Evolutionary conservation across 495 filamentous ascomycete species (phyloP), one percentile per base, ranked within the genome.

Genomic region (Amphirosellinia nigrospora): DNA sequence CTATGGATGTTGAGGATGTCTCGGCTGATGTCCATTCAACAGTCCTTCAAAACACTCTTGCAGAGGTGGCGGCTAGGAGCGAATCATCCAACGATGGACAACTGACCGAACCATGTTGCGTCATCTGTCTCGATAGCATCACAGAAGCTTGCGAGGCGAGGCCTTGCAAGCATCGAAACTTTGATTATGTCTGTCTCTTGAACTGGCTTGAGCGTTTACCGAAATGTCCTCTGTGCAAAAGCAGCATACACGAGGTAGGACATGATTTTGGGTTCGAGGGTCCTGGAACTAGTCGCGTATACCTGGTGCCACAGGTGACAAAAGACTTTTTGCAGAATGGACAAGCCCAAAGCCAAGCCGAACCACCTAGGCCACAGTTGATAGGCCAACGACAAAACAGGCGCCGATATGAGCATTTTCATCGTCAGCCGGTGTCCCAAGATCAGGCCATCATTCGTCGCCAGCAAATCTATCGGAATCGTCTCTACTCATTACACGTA

Each of bases 151-250:
- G 90, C 66, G 80, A 89, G 21, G 88, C 92, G 5, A 81, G 86
- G 45, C 93, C 93, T 21, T 97, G 94, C 85, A 84, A 85, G 23
- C 94, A 97, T 83, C 78, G 86, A 56, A 89, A 88, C 73, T 97
- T 96, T 77, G 93, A 97, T 80, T 94, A 93, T 77, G 74, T 94
- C 15, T 97, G 94, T 74, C 86, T 97, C 11, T 77, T 92, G 23
- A 94, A 88, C 81, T 97, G 94, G 94, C 81, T 94, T 16, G 87
- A 95, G 72, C 84, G 93, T 74, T 87, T 87, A 30, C 79, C 90
- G 0, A 86, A 80, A 60, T 97, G 94, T 77, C 94, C 94, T 11
- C 82, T 97, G 65, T 97, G 93, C 80, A 94, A 95, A 67, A 81
- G 86, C 26, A 80, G 86, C 64, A 82, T 96, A 65, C 83, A 84